A percentile compares a stretch with the other conserved stretches of the same genome.
Conservation (phyloP, 805 yeast species). For the Ogataea paraovalis region DNA sequence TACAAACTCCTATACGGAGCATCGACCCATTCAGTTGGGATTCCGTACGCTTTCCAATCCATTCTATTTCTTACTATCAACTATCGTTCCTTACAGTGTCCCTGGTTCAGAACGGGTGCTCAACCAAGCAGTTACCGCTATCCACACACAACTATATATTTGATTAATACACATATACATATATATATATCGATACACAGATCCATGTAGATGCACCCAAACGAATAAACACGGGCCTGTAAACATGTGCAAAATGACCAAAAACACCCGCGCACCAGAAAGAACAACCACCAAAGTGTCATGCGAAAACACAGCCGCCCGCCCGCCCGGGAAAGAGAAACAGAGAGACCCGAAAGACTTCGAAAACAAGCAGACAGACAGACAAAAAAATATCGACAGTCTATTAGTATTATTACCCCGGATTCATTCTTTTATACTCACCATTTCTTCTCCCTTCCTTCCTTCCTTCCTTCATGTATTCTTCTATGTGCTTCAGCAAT, state of each 20-base stretch:
- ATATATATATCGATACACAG: neutral
- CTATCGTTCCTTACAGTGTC: neutral
- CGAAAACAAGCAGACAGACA: too few species aligned
- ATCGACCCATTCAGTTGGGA: neutral
- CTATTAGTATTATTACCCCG: too few species aligned
- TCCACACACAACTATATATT: too few species aligned
- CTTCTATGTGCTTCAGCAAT: neutral
- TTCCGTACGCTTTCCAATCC: neutral
- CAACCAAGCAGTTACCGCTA: neutral
- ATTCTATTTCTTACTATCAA: neutral
- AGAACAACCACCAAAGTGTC: too few species aligned
- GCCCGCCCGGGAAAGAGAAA: too few species aligned
- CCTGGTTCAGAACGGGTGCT: neutral
- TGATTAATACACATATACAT: too few species aligned
- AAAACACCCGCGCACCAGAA: too few species aligned
- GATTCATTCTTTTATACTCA: neutral
- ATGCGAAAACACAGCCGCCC: too few species aligned
- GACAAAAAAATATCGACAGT: too few species aligned
- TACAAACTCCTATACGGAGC: neutral
- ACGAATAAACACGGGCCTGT: too few species aligned
- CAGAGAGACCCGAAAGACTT: too few species aligned
- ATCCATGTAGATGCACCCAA: neutral
- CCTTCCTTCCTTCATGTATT: neutral
- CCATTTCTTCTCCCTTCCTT: neutral
- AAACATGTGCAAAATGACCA: too few species aligned